Evolutionary conservation across 192 early-diverging fungal species (phyloP).

Genomic region (Backusella parvicylindrica): DNA sequence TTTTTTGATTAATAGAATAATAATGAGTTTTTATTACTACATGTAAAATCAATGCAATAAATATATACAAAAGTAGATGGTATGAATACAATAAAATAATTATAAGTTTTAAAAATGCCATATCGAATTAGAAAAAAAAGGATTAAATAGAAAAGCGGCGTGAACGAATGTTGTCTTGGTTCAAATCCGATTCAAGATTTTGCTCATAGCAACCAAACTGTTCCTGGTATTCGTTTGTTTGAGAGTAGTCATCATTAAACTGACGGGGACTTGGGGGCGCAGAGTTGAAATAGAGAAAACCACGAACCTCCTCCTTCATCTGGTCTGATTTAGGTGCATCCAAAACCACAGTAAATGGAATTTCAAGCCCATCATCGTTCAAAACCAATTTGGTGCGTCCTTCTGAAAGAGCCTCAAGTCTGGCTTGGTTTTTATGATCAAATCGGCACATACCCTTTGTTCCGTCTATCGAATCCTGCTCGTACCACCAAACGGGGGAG

Average conservation of each 20-base stretch:
- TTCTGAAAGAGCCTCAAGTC: conserved; percentile 26
- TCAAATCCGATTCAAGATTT: neutral
- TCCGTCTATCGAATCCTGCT: conserved; percentile 19
- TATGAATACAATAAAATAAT: neutral
- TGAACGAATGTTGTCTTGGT: neutral
- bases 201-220: neutral
- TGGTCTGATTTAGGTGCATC: neutral
- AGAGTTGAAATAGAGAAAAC: conserved; percentile 6
- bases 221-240: neutral
- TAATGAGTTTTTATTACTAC: neutral
- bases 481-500: conserved; percentile 27
- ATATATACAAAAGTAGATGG: neutral
- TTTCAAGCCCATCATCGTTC: conserved; percentile 7
- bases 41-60: neutral
- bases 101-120: neutral
- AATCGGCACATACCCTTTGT: conserved; percentile 29
- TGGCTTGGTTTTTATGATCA: conserved; percentile 27
- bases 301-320: conserved; percentile 2
- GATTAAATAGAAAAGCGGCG: neutral
- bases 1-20: neutral
- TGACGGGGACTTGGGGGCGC: neutral
- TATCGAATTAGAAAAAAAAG: neutral
- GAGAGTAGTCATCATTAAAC: neutral
- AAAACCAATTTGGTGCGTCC: conserved; percentile 12
- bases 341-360: conserved; percentile 10